These are phyloP conservation scores for Saccharomycopsis babjevae DNA, from an alignment of 805 yeast genomes.

Conservation along the genomic window DNA sequence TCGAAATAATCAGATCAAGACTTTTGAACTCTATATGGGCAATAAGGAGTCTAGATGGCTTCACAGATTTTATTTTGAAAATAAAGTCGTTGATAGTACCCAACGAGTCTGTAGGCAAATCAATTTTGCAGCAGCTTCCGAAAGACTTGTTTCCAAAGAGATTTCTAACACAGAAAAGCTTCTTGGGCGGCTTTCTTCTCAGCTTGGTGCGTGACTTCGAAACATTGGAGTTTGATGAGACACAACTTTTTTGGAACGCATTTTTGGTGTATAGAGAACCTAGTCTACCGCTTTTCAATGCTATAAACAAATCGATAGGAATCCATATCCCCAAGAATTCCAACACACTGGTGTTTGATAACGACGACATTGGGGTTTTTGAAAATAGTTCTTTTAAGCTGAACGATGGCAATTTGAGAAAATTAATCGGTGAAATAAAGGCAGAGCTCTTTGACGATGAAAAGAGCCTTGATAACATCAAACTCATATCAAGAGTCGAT, in stretches of 20 bases:
- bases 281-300: conserved; percentile 8
- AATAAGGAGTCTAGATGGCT: conserved; percentile 37
- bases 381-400: neutral
- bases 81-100: conserved; percentile 28
- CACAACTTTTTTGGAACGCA: conserved; percentile 32
- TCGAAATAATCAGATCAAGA: neutral
- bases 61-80: conserved; percentile 31
- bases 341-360: neutral
- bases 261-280: conserved; percentile 29
- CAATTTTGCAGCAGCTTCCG: conserved; percentile 15
- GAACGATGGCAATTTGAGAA: conserved; percentile 27
- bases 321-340: neutral
- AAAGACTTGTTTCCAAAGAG: conserved; percentile 17
- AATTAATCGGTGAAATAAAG: conserved; percentile 5
- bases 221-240: conserved; percentile 38
- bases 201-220: conserved; percentile 32
- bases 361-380: neutral
- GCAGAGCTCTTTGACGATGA: neutral
- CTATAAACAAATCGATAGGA: neutral
- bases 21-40: conserved; percentile 35
- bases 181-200: conserved; percentile 37
- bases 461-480: conserved; percentile 14
- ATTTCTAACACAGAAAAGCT: conserved; percentile 30
- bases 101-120: conserved; percentile 28
- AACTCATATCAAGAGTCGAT: conserved; percentile 41